Base-by-base conservation (phyloP, 495 filamentous ascomycete species). In the Astrocystis sublimbata region DNA sequence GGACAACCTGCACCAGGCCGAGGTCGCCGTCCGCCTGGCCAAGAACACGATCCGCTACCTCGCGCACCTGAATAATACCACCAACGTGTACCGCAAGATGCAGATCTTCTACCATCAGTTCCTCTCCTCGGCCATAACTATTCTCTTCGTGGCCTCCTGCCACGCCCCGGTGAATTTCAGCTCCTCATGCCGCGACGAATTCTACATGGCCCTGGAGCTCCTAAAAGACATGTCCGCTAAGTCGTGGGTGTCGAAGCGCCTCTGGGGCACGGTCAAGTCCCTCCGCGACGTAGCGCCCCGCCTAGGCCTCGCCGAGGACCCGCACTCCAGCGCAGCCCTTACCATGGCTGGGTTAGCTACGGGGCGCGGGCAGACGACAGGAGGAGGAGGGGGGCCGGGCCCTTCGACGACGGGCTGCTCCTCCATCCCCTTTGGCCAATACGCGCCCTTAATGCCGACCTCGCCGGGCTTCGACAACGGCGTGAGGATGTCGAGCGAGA, bases 41-140 rank as follows among this genome's bases (percentile, higher is more conserved):
- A 91, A 91, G 68, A 88, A 94, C 65, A 92, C 89, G 0, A 88
- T 96, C 40, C 83, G 86, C 13, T 85, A 89, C 7, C 76, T 96
- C 15, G 86, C 89, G 0, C 84, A 85, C 35, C 81, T 93, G 8
- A 92, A 93, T 70, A 86, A 87, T 67, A 88, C 86, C n/a, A 87
- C 89, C 0, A 87, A 92, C 62, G 86, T 94, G 28, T 96, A 94
- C 74, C 84, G 87, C 8, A 86, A 83, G 6, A 86, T 91, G 56
- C 91, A 94, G 71, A 85, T 92, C 36, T 87, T 87, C 62, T 93
- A 93, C 77, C 91, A 96, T 72, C 92, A 93, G 67, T 96, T 96
- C 73, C 81, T 96, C 17, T 86, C 91, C 10, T 88, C 89, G 8
- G 87, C 91, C 9, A 81, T 96, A 26, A 88, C 89, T 0, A 91